Conservation (phyloP, 768 basidiomycete genomes). For the Tricholoma sp. region DNA sequence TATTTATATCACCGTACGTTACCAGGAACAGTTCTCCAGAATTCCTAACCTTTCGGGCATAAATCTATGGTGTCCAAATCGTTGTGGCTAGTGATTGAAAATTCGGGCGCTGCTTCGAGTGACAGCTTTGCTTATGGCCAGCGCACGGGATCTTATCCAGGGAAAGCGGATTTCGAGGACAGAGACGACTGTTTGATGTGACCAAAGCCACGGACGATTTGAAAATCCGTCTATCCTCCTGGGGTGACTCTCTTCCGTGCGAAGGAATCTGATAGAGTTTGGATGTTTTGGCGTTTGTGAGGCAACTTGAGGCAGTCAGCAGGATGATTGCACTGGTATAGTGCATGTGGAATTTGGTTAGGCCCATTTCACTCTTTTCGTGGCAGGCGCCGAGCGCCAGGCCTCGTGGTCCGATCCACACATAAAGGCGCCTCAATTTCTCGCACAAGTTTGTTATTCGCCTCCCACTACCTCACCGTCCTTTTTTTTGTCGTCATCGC, state of each 20-base stretch:
- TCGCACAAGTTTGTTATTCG: background rate
- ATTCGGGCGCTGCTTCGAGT: no score
- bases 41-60: no score
- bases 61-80: no score
- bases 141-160: no score
- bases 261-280: background rate
- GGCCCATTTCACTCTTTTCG: background rate
- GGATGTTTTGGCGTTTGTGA: background rate
- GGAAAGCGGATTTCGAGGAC: no score
- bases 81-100: no score
- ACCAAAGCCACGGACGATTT: no score
- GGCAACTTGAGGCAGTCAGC: background rate
- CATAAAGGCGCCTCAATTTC: background rate
- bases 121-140: no score
- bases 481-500: background rate
- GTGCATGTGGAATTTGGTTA: background rate
- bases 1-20: no score
- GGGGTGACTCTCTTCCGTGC: background rate
- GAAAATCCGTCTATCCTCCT: background rate
- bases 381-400: background rate
- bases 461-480: background rate
- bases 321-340: background rate
- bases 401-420: background rate
- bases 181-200: no score
- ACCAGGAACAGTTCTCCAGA: no score